Conservation (phyloP, 306 rosid genomes). For the Gastrolobium bilobum region DNA sequence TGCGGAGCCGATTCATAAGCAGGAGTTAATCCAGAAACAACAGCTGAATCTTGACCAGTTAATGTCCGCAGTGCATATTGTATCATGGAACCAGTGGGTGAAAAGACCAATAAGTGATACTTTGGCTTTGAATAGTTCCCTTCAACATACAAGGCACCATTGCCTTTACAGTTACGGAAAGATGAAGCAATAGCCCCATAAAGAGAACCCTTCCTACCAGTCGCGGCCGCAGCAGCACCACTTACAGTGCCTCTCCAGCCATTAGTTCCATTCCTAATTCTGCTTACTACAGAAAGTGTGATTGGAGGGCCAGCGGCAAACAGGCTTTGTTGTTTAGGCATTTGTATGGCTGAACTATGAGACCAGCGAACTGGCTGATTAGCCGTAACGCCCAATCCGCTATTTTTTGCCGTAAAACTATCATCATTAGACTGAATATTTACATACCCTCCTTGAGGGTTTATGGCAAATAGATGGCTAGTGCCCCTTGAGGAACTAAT, state of each 20-base stretch:
- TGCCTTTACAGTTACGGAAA: slow-evolving; percentile 71
- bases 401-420: slow-evolving; percentile 56
- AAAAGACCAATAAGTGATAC: slow-evolving; percentile 79
- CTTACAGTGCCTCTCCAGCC: slow-evolving; percentile 92
- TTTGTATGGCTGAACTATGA: slow-evolving; percentile 57
- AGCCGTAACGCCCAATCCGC: slow-evolving; percentile 51
- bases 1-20: slow-evolving; percentile 66
- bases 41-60: slow-evolving; percentile 56
- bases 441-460: slow-evolving; percentile 84
- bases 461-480: slow-evolving; percentile 91
- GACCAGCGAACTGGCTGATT: slow-evolving; percentile 57
- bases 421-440: slow-evolving; percentile 68
- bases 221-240: slow-evolving; percentile 97
- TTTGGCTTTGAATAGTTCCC: slow-evolving; percentile 65
- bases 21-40: slow-evolving; percentile 61
- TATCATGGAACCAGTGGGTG: slow-evolving; percentile 86
- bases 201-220: slow-evolving; percentile 71
- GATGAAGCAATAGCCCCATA: slow-evolving; percentile 89
- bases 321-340: slow-evolving; percentile 63
- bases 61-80: slow-evolving; percentile 74
- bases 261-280: slow-evolving; percentile 83
- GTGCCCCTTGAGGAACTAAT: slow-evolving; percentile 98
- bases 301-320: slow-evolving; percentile 69
- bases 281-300: slow-evolving; percentile 83
- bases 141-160: slow-evolving; percentile 56